Base-by-base conservation (phyloP, 805 yeast genomes). In the Barnettozyma pratensis region DNA sequence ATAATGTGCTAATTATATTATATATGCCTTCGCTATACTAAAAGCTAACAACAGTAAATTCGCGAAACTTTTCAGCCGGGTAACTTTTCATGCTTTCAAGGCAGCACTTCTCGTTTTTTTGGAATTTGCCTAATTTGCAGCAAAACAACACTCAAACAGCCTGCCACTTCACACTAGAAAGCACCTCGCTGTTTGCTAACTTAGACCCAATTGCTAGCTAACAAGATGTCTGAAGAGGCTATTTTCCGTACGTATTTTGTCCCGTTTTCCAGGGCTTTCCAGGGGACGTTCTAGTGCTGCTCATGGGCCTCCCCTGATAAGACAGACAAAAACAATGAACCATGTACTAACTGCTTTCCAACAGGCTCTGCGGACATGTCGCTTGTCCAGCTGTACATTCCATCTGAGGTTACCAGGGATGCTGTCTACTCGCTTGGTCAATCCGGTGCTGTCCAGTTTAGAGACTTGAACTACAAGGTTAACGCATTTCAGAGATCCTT, bases 351-450 rank as follows among this genome's bases (percentile, higher is more conserved):
- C 58, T 37, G 34, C 34, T 37, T 8, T 11, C 12, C 4, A 5
- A 25, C 30, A 61, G 65, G 97, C 75, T 88, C 98, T 52, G 98
- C 98, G 85, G 96, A 89, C 64, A 94, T 94, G 98, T 81, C 96
- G 45, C 77, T 95, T 61, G 87, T 92, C 45, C 98, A 94, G 73
- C 76, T 94, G 58, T 94, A 87, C 67, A 82, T 94, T 51, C 94
- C 99, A 8, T 83, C 89, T 27, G 99, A 94, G 71, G 85, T 89
- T 40, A 79, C 96, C 12, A 76, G 97, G 54, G 96, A 89, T 52
- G 80, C 90, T 45, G 85, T 91, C 28, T 82, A 89, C 51, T 81
- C 88, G 32, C 72, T 94, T 38, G 99, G 99, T 12, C 87, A 88
- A 60, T 73, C 88, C 61, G 95, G 96, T 34, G 70, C 81, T 51